Evolutionary conservation across 2,329 filamentous ascomycete genomes (phyloP), one percentile per base, ranked within the genome.

Genomic region (Penicillium sp.): DNA sequence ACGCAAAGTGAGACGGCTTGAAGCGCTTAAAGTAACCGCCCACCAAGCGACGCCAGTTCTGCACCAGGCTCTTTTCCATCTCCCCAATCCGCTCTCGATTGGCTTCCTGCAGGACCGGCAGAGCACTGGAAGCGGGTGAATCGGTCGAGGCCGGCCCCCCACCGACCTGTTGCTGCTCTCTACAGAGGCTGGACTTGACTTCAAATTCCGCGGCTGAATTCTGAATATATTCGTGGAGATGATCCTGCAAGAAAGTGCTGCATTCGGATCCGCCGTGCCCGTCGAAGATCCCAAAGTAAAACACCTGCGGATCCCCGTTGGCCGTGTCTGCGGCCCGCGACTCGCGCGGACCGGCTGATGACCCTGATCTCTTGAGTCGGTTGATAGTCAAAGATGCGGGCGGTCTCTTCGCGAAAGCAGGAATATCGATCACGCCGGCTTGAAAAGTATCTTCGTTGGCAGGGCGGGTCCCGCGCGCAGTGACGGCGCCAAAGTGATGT

Each of bases 251-350:
- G 59, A 95, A 97, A 13, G 85, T 83, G 50, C 89, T 90, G 68
- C 93, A 97, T 66, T 95, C 87, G 18, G 76, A 80, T 18, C 93
- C 93, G 8, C 93, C 93, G 71, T 98, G 93, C 3, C 93, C 93
- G 68, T 98, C 93, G 63, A 97, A 98, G 1, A 97, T 84, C 1
- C 82, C 90, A 76, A 96, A 98, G 69, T 97, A 98, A 69, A 98
- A 98, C 32, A 97, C 85, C 66, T 97, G 91, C 1, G 91, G 91
- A 64, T 97, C 91, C 2, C 91, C 91, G 53, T 82, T 86, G 1
- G 86, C 82, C 55, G 84, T 86, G 49, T 88, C 86, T 5, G 88
- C 88, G 8, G 55, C 69, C 77, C 81, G 25, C 80, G 88, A 43
- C 79, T 83, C 68, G 82, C 82, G 52, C 75, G 54, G 33, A 5